Evolutionary conservation across 2,329 filamentous ascomycete genomes (phyloP), one percentile per base, ranked within the genome.

Genomic region (Fusarium sp.): DNA sequence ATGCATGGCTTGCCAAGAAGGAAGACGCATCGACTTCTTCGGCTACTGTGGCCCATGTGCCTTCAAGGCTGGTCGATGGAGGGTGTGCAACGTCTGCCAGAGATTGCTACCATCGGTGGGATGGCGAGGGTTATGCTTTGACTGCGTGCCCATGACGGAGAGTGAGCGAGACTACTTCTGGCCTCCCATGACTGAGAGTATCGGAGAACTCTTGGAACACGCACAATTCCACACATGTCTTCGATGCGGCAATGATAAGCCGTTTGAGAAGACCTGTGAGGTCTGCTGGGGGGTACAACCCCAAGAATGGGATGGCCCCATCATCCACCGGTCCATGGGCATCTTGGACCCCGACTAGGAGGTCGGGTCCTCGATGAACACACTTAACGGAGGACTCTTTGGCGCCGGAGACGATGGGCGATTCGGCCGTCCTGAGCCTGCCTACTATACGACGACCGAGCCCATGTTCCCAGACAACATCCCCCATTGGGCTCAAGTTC

Each of bases 231-330:
- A 53, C 3, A 31, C 17, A 5, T 53, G 49, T 4, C 49, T 33
- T 0, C 49, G 49, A 0, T 53, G 49, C 9, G 49, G 49, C 0
- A 53, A 29, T 1, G 11, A 29, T 0, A 53, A 53, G 27, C 1
- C 12, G 0, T 29, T 33, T 2, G 49, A 53, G 17, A 53, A 53
- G 17, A 53, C 49, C 17, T 53, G 27, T 5, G 49, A 53, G 49
- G 27, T 20, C 29, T 53, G 49, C 27, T 53, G 24, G 27, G 49
- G 49, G 1, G 17, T 10, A 5, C 49, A 53, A 3, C 49, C 49
- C 3, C 27, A 53, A 3, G 49, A 33, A 2, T 1, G 12, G 1
- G 3, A 33, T 12, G 27, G 27, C 0, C 17, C 12, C 0, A 29
- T 29, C 1, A 20, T 53, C 3, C 49, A 53, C 3, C 1, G 11